These are phyloP conservation scores for Cryptococcus sp. DNA, from an alignment of 1,284 basidiomycete species.

Conservation along the genomic window DNA sequence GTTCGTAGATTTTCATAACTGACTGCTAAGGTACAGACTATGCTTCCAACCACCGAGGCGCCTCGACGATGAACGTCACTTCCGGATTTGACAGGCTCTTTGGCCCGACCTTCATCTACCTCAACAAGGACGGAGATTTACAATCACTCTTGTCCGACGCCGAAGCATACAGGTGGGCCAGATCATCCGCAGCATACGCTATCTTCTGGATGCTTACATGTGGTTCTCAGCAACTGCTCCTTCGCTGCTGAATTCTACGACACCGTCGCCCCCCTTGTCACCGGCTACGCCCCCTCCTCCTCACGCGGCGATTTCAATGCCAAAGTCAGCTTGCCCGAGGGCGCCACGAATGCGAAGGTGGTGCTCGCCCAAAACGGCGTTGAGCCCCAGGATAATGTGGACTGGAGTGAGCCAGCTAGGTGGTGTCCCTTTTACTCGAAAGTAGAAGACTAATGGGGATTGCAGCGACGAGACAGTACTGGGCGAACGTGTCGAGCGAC, in stretches of 20 bases:
- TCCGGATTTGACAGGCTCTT: constrained; percentile 38
- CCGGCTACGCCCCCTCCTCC: constrained; percentile 24
- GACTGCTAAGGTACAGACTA: constrained; percentile 1
- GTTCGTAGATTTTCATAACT: too few species aligned
- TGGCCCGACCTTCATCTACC: constrained; percentile 30
- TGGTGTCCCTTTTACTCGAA: too few species aligned
- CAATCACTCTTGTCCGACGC: constrained; percentile 10
- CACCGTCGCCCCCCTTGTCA: constrained; percentile 26
- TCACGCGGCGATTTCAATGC: constrained; percentile 26
- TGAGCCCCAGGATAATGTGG: constrained; percentile 36
- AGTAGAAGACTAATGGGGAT: neutral
- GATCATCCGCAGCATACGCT: neutral
- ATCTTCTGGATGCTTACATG: neutral
- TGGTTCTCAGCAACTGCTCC: constrained; percentile 7
- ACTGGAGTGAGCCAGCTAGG: constrained; percentile 7
- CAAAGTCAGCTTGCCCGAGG: constrained; percentile 23
- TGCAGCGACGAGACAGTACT: constrained; percentile 28
- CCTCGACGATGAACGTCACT: constrained; percentile 30
- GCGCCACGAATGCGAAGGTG: constrained; percentile 25
- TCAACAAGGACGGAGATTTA: constrained; percentile 8
- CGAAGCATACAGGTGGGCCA: neutral
- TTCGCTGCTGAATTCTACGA: constrained; percentile 39
- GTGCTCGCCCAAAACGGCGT: constrained; percentile 29
- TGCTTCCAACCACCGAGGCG: constrained; percentile 37
- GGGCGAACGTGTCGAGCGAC: constrained; percentile 26